Percentiles rank a stretch among this genome's conserved stretches.
phyloP scores from a whole-genome alignment of 805 yeast species.

The Pichia insulana region DNA sequence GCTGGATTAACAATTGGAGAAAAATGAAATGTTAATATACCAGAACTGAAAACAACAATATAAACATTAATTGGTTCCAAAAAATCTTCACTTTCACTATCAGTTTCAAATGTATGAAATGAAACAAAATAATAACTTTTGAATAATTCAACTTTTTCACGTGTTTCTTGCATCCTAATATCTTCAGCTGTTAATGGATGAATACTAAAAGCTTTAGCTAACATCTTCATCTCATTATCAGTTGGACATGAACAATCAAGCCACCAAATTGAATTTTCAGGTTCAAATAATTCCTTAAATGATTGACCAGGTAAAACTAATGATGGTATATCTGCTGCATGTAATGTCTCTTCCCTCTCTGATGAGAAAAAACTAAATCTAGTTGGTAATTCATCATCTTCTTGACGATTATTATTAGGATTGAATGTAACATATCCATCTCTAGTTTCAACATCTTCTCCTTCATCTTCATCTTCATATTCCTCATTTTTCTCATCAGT shows the following conservation, averaged over 20 bases:
- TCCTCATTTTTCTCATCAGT: neutral
- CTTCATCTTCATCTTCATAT: conserved; percentile 9
- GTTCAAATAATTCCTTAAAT: conserved; percentile 59
- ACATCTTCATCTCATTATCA: conserved; percentile 85
- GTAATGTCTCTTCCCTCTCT: conserved; percentile 78
- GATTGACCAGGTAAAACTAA: conserved; percentile 57
- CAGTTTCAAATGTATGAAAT: conserved; percentile 93
- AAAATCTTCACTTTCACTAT: conserved; percentile 72
- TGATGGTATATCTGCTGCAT: conserved; percentile 80
- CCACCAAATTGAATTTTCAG: conserved; percentile 88
- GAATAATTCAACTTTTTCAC: conserved; percentile 94
- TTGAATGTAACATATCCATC: conserved; percentile 12
- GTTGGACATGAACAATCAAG: conserved; percentile 90
- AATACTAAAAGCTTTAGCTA: conserved; percentile 90
- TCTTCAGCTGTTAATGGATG: conserved; percentile 98
- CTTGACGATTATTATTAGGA: conserved; percentile 8
- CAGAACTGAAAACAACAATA: conserved; percentile 62
- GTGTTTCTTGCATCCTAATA: conserved; percentile 90
- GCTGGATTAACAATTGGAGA: conserved; percentile 62
- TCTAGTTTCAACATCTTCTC: neutral
- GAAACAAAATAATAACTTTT: conserved; percentile 86
- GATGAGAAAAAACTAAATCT: conserved; percentile 79
- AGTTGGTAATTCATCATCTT: conserved; percentile 40
- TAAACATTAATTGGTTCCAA: conserved; percentile 73
- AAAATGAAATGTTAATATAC: conserved; percentile 62